Evolutionary conservation across 345 rosid genomes (phyloP), one percentile per base, ranked within the genome.

Genomic region (Balakata baccata): DNA sequence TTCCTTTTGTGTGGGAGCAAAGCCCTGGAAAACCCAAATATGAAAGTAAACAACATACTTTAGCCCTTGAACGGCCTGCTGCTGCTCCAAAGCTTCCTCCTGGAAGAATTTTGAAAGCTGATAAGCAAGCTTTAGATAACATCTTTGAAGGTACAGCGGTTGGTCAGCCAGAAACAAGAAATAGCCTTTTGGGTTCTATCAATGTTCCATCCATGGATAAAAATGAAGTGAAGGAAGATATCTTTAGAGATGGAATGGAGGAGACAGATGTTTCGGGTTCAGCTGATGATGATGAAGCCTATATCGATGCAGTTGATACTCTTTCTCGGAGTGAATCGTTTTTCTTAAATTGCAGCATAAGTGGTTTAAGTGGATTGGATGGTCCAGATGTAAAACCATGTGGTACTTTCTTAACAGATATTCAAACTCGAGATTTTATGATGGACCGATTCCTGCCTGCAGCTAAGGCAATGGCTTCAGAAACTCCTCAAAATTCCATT

Each of bases 401-500:
- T 65, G 87, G 87, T 43, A 77, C 79, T 3, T 85, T 86, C 81
- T 80, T 86, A 1, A 63, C 81, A 20, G 96, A 90, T 68, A 85
- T 81, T 20, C 87, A 80, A 63, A 80, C 89, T 74, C 84, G 82
- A 46, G 93, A 92, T 78, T 84, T 92, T 76, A 90, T 94, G 97
- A 92, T 94, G 90, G 90, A 85, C 61, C 86, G 97, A 43, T 94
- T 94, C 80, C 82, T 92, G 81, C 98, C 98, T 46, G 97, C 98
- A 16, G 97, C 98, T 49, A 86, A 90, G 77, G 98, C 97, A 22
- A 83, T 90, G 91, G 86, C 97, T 68, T 88, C 92, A 56, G 93
- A 89, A 70, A 79, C 85, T 67, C 85, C 92, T 78, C 85, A 77
- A 50, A 70, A 84, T 79, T 70, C 78, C 58, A 70, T 80, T 41